phyloP scores from a whole-genome alignment of 2,329 filamentous ascomycete genomes.

The Aspergillus floridensis region DNA sequence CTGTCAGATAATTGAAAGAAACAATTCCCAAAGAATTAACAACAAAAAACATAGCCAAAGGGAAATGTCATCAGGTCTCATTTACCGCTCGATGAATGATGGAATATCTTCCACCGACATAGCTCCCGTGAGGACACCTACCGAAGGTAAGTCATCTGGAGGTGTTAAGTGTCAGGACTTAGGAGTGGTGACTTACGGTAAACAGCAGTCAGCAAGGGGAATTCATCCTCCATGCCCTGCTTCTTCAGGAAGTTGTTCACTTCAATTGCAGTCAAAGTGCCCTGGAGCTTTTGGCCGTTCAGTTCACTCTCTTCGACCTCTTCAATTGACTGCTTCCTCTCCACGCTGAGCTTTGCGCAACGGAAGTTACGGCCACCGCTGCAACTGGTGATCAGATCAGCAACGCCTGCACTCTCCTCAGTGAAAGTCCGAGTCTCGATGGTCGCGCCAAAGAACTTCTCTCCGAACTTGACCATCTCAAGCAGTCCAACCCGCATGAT shows the following conservation, averaged over 20 bases:
- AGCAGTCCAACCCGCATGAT: constrained; percentile 94
- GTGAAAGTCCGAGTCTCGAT: constrained; percentile 85
- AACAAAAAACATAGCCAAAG: constrained; percentile 11
- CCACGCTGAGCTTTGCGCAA: constrained; percentile 83
- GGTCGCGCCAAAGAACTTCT: constrained; percentile 83
- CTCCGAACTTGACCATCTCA: constrained; percentile 95
- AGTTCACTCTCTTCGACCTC: constrained; percentile 87
- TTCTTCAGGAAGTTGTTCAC: constrained; percentile 85
- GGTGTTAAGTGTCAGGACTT: constrained; percentile 14
- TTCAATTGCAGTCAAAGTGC: constrained; percentile 85
- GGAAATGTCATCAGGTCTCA: constrained; percentile 15
- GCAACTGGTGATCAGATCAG: constrained; percentile 92
- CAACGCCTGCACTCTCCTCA: constrained; percentile 92
- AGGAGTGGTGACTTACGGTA: constrained; percentile 50
- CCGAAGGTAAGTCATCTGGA: constrained; percentile 14
- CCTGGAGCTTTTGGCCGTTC: constrained; percentile 96
- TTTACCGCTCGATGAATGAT: constrained; percentile 56
- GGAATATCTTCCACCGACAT: constrained; percentile 80
- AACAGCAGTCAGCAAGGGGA: constrained; percentile 89
- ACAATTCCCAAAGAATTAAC: constrained; percentile 18
- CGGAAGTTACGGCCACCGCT: constrained; percentile 90
- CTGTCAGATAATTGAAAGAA: constrained; percentile 16
- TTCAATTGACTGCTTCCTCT: constrained; percentile 73
- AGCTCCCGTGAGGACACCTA: constrained; percentile 72
- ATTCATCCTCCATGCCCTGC: constrained; percentile 74